Percentiles rank a stretch among this genome's conserved stretches.
Conservation (phyloP, 139 green algal species). For the Chlamydomonas applanata region DNA sequence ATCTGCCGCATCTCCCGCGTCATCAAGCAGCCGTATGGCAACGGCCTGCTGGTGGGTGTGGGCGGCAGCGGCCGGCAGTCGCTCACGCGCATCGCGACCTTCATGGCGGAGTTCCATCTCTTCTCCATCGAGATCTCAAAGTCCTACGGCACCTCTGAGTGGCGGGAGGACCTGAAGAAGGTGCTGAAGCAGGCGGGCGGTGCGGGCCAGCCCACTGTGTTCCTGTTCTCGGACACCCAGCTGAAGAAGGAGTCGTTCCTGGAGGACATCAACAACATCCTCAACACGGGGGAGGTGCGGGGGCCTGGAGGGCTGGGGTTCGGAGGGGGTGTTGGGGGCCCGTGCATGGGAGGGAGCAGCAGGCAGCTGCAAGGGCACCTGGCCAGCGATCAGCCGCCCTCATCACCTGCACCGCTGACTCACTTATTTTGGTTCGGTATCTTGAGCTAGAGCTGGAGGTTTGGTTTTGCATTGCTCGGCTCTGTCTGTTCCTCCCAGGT, state of each 20-base stretch:
- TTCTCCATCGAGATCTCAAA: constrained; percentile 70
- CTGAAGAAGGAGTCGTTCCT: constrained; percentile 73
- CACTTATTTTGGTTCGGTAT: too few relatives aligned
- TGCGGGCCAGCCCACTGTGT: constrained; percentile 43
- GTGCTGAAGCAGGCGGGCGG: constrained; percentile 59
- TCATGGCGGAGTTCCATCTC: constrained; percentile 66
- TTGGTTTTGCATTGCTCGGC: too few relatives aligned
- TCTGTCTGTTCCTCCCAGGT: constrained; percentile 47
- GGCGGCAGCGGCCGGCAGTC: constrained; percentile 54
- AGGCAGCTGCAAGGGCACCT: too few relatives aligned
- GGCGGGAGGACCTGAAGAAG: constrained; percentile 70
- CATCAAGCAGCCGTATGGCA: constrained; percentile 74
- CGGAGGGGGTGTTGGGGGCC: too few relatives aligned
- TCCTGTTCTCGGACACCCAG: constrained; percentile 76
- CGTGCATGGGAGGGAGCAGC: too few relatives aligned
- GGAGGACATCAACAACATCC: constrained; percentile 82
- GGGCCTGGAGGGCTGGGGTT: too few relatives aligned
- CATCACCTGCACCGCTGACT: too few relatives aligned
- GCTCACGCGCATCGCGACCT: constrained; percentile 59
- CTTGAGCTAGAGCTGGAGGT: too few relatives aligned
- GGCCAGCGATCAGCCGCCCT: too few relatives aligned
- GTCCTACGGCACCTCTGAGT: constrained; percentile 60
- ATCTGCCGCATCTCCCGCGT: constrained; percentile 67
- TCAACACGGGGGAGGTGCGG: constrained; percentile 55
- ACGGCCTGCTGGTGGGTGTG: constrained; percentile 61